These are phyloP conservation scores for Clohesyomyces aquaticus DNA, from an alignment of 495 filamentous ascomycete genomes.

Conservation along the genomic window DNA sequence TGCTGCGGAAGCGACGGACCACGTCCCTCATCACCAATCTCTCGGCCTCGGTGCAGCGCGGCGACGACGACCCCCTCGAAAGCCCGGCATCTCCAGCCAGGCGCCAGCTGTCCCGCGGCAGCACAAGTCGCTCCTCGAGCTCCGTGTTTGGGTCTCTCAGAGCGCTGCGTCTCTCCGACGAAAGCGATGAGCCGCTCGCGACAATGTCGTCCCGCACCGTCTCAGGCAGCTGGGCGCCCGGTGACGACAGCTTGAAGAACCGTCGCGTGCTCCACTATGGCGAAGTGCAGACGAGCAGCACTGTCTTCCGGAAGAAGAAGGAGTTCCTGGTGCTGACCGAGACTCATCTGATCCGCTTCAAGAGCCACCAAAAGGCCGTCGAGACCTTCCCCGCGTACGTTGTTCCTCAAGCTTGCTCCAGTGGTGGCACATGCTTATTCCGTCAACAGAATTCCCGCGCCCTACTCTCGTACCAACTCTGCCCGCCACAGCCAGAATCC, in stretches of 20 bases:
- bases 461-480: conserved; percentile 26
- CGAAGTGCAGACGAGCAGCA: conserved; percentile 76
- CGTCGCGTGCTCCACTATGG: conserved; percentile 67
- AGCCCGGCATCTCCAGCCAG: conserved; percentile 18
- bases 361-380: conserved; percentile 70
- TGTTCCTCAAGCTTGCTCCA: conserved; percentile 16
- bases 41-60: conserved; percentile 13
- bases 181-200: conserved; percentile 53
- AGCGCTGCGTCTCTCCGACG: conserved; percentile 56
- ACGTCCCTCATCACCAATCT: conserved; percentile 38
- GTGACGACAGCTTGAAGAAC: conserved; percentile 47
- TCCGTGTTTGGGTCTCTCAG: conserved; percentile 63
- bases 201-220: conserved; percentile 42
- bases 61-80: conserved; percentile 18
- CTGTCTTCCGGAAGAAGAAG: conserved; percentile 81
- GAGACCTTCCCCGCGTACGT: conserved; percentile 59
- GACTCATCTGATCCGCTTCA: conserved; percentile 79
- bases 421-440: conserved; percentile 1
- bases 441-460: conserved; percentile 21
- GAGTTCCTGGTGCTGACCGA: conserved; percentile 93
- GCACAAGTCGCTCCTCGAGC: conserved; percentile 50
- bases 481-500: conserved; percentile 52
- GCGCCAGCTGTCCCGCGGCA: conserved; percentile 18
- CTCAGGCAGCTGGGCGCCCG: conserved; percentile 39
- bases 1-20: conserved; percentile 43